A percentile compares a stretch with the other conserved stretches of the same genome.
Conservation (phyloP, 176 grass and related monocot species). For the Themeda triandra region DNA sequence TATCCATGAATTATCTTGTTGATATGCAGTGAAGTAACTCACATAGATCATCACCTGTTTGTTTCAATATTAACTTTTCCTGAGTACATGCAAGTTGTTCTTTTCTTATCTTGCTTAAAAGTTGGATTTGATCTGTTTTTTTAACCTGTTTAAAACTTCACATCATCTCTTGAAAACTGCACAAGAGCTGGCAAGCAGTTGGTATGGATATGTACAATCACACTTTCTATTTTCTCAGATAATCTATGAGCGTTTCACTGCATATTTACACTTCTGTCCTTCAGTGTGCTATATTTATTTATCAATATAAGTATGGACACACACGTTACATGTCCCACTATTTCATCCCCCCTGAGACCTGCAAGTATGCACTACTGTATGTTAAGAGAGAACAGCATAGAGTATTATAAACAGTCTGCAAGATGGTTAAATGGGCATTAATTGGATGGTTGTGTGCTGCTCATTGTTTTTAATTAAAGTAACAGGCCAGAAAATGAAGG, state of each 20-base stretch:
- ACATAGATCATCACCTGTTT: conserved; percentile 12
- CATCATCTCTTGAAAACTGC: conserved; percentile 23
- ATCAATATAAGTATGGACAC: not conserved
- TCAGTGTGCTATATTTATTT: conserved; percentile 11
- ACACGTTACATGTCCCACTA: not conserved
- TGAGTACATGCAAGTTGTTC: not conserved
- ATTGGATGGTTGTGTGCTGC: conserved; percentile 9
- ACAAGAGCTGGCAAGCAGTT: not conserved
- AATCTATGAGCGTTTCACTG: not conserved
- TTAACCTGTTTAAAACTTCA: not conserved
- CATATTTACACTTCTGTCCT: not conserved
- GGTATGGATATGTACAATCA: not conserved
- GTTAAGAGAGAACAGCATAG: not conserved
- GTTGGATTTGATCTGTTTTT: not conserved
- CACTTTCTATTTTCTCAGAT: conserved; percentile 7
- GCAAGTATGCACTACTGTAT: not conserved
- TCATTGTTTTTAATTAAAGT: conserved; percentile 4
- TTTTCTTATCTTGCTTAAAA: not conserved
- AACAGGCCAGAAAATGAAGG: conserved; percentile 55
- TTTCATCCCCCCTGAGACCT: not conserved
- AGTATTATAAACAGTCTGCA: not conserved
- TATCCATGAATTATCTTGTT: conserved; percentile 1
- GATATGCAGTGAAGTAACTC: conserved; percentile 9
- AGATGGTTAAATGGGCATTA: not conserved
- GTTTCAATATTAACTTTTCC: not conserved